Conservation (phyloP, 306 rosid species). For the Leucaena leucocephala region DNA sequence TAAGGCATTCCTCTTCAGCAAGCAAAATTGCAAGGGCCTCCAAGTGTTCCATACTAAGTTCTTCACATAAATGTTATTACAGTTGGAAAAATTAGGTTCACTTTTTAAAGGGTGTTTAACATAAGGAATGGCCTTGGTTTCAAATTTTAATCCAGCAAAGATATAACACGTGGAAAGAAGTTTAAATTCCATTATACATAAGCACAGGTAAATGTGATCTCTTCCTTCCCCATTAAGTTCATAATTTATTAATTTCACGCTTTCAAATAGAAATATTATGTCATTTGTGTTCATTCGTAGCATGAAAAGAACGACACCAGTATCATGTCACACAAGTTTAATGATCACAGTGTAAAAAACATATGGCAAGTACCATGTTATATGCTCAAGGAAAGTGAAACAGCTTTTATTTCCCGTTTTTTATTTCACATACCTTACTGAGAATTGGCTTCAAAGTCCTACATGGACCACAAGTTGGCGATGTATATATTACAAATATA, state of each 20-base stretch:
- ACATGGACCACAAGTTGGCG: conserved; percentile 96
- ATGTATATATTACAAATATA: conserved; percentile 80
- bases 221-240: neutral
- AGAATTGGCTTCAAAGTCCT: conserved; percentile 96
- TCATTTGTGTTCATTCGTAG: neutral
- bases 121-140: neutral
- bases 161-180: neutral
- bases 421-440: conserved; percentile 64
- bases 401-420: neutral
- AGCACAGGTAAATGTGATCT: neutral
- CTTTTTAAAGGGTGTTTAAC: neutral
- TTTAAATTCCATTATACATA: neutral
- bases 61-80: neutral
- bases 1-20: neutral
- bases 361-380: conserved; percentile 8
- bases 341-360: conserved; percentile 7
- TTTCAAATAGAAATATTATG: neutral
- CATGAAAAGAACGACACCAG: conserved; percentile 5
- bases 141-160: neutral
- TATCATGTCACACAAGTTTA: conserved; percentile 26
- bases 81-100: neutral
- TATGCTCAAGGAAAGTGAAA: conserved; percentile 22
- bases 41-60: neutral
- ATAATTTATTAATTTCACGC: neutral
- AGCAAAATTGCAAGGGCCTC: neutral